A percentile compares a stretch with the other conserved stretches of the same genome.
Evolutionary conservation across 805 yeast species (phyloP).

Genomic region (Metschnikowia reukaufii): DNA sequence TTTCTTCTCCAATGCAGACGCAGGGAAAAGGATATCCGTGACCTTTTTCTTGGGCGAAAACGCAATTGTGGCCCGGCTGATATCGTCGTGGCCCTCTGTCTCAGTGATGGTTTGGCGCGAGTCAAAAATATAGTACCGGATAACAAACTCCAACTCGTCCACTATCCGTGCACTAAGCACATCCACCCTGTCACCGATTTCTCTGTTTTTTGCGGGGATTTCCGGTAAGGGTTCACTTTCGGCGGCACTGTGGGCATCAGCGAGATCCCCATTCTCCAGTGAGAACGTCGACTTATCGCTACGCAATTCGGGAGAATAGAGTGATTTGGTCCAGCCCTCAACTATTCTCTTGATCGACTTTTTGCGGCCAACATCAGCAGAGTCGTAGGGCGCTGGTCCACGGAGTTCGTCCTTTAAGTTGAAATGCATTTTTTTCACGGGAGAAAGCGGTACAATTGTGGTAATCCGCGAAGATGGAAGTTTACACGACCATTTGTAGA

Average conservation of each 20-base stretch:
- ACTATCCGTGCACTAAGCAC: constrained; percentile 68
- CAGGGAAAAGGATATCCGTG: not conserved
- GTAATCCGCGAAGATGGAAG: constrained; percentile 49
- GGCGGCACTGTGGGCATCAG: not conserved
- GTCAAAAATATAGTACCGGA: constrained; percentile 41
- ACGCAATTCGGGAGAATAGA: constrained; percentile 18
- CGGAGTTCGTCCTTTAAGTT: constrained; percentile 17
- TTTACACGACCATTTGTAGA: constrained; percentile 50
- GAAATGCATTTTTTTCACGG: constrained; percentile 59
- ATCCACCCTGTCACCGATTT: constrained; percentile 49
- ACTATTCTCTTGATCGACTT: constrained; percentile 38
- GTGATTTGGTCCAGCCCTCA: constrained; percentile 43
- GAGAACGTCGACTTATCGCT: constrained; percentile 5
- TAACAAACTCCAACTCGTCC: constrained; percentile 61
- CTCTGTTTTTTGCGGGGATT: constrained; percentile 1
- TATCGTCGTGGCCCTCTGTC: constrained; percentile 10
- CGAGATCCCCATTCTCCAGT: not conserved
- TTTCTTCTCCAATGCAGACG: not conserved
- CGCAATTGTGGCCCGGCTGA: constrained; percentile 10
- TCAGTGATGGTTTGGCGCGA: constrained; percentile 11
- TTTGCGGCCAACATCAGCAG: constrained; percentile 28
- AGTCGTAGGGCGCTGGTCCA: constrained; percentile 8
- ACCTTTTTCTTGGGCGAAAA: constrained; percentile 6
- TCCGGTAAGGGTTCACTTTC: not conserved
- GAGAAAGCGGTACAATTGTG: constrained; percentile 62